Percentiles rank a stretch among this genome's conserved stretches.
phyloP scores from a whole-genome alignment of 2,329 filamentous ascomycete species.

The Trichoderma sp. region DNA sequence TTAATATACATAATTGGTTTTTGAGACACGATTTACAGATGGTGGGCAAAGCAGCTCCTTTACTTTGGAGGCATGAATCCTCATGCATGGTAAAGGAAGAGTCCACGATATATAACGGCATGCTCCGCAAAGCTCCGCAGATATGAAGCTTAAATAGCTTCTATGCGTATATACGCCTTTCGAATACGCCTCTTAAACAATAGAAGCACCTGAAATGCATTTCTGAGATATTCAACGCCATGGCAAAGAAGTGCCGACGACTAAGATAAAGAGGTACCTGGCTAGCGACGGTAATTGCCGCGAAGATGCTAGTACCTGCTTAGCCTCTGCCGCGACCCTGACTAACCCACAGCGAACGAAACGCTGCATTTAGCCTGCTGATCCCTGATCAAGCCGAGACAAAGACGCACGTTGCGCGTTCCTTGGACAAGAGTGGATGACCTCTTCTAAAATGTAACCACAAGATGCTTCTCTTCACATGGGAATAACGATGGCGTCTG shows the following conservation, averaged over 20 bases:
- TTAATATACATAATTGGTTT: no score
- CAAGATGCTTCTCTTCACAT: background rate
- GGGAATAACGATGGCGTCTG: background rate
- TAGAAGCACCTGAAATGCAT: background rate
- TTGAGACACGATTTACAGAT: no score
- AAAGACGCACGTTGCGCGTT: constrained; percentile 12
- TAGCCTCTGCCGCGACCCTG: background rate
- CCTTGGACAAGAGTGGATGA: background rate
- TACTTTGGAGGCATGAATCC: no score
- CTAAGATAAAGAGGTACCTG: background rate
- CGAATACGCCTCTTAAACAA: background rate
- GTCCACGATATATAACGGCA: no score
- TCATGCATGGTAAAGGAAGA: no score
- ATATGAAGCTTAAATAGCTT: no score
- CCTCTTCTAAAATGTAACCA: constrained; percentile 9
- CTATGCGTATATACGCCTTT: no score
- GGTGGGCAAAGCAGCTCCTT: no score
- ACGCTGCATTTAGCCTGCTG: constrained; percentile 4
- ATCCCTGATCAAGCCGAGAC: background rate
- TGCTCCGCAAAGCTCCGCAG: no score
- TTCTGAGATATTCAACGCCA: background rate
- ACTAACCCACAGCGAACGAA: background rate
- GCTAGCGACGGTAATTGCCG: accelerated
- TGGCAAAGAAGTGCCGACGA: background rate
- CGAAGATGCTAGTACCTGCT: background rate